Conservation (phyloP, 306 rosid genomes). For the Cotoneaster glaucophyllus region DNA sequence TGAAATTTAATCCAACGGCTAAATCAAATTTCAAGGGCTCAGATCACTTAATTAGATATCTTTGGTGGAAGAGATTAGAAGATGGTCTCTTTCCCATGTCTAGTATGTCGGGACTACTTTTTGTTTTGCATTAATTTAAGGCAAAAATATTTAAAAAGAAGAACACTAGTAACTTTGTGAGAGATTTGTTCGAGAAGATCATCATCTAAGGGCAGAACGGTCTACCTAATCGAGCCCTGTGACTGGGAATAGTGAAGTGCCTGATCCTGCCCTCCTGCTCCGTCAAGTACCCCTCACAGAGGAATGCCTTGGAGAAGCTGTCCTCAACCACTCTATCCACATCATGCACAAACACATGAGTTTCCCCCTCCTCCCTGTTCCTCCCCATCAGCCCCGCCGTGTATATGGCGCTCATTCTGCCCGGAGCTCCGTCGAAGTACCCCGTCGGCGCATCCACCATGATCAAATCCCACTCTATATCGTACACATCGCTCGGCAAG, state of each 20-base stretch:
- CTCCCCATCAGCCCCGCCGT: constrained; percentile 89
- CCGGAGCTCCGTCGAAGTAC: constrained; percentile 68
- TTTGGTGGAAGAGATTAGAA: no score
- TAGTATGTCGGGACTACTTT: neutral
- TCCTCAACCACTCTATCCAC: constrained; percentile 82
- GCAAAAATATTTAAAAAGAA: neutral
- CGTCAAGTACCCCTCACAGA: constrained; percentile 67
- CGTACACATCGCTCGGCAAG: constrained; percentile 62
- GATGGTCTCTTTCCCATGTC: no score
- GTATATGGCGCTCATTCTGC: constrained; percentile 86
- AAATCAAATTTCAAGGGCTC: rapidly evolving
- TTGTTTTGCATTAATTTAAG: no score
- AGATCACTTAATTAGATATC: no score
- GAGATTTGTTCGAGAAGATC: neutral
- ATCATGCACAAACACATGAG: constrained; percentile 88
- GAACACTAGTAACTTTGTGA: no score
- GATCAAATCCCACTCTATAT: constrained; percentile 80
- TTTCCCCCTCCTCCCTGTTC: constrained; percentile 69
- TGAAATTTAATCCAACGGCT: no score
- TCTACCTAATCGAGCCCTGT: constrained; percentile 47
- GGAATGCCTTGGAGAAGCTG: constrained; percentile 56
- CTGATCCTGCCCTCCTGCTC: constrained; percentile 77
- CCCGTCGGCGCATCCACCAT: constrained; percentile 99
- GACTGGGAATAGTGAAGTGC: constrained; percentile 78
- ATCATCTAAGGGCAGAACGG: constrained; percentile 57